These are phyloP conservation scores for Leccinum olivaceoglutinosum DNA, from an alignment of 1,284 basidiomycete species.

Conservation along the genomic window DNA sequence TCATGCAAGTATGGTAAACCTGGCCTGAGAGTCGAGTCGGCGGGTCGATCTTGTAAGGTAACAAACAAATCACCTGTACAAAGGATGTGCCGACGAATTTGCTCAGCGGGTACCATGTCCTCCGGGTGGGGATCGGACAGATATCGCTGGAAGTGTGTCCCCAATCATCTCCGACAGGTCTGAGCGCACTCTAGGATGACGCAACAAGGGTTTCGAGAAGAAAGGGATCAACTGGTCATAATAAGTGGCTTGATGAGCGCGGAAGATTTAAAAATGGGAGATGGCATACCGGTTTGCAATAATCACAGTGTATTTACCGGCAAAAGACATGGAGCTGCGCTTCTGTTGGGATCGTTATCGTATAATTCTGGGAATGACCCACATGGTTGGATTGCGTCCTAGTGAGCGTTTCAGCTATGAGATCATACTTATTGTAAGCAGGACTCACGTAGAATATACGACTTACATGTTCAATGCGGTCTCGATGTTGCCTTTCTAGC, in stretches of 20 bases:
- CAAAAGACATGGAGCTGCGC: conserved; percentile 88
- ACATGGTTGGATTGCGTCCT: conserved; percentile 90
- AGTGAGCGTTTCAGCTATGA: conserved; percentile 13
- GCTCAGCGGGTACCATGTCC: conserved; percentile 72
- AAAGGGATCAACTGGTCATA: conserved; percentile 73
- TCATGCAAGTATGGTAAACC: conserved; percentile 90
- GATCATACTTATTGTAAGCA: background rate
- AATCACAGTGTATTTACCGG: conserved; percentile 92
- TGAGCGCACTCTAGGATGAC: conserved; percentile 90
- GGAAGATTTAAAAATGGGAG: background rate
- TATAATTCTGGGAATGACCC: conserved; percentile 5
- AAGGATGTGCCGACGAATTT: conserved; percentile 89
- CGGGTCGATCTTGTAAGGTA: background rate
- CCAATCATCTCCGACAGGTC: conserved; percentile 84
- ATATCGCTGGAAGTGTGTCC: conserved; percentile 93
- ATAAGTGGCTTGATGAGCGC: conserved; percentile 2
- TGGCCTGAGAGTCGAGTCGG: conserved; percentile 55
- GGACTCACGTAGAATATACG: conserved; percentile 84
- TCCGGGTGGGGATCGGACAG: conserved; percentile 78
- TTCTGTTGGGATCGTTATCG: conserved; percentile 1
- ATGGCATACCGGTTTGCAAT: conserved; percentile 80
- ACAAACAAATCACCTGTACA: conserved; percentile 55
- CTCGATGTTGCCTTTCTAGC: conserved; percentile 93
- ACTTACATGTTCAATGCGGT: conserved; percentile 95
- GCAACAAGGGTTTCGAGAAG: conserved; percentile 95